Percentiles rank a stretch among this genome's conserved stretches.
phyloP scores from a whole-genome alignment of 139 green algal genomes.

The Tetraselmis chui region DNA sequence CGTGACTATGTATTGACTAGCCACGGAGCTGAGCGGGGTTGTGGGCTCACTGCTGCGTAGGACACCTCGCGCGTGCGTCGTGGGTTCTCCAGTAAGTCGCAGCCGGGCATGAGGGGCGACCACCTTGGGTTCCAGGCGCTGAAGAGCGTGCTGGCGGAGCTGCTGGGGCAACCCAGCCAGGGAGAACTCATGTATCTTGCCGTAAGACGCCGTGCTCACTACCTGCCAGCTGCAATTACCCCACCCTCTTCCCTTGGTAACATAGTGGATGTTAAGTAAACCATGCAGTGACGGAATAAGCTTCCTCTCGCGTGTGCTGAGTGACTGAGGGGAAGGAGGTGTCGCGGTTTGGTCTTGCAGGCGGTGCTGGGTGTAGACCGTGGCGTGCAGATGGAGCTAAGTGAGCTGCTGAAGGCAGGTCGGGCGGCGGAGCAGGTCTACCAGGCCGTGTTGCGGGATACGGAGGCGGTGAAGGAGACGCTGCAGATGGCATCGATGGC shows the following conservation, averaged over 20 bases:
- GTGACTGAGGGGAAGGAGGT: too few relatives aligned
- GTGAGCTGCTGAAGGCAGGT: not conserved
- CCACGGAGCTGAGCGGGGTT: too few relatives aligned
- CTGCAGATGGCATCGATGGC: not conserved
- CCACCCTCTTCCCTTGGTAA: too few relatives aligned
- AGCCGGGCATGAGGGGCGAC: not conserved
- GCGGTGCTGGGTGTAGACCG: not conserved
- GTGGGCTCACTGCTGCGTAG: too few relatives aligned
- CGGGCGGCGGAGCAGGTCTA: not conserved
- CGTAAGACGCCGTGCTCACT: not conserved
- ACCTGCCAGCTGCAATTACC: not conserved
- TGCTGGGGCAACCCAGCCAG: not conserved
- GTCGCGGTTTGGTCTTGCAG: too few relatives aligned
- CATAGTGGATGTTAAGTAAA: too few relatives aligned
- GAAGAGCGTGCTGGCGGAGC: not conserved
- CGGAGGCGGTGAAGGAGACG: not conserved
- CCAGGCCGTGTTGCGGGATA: not conserved
- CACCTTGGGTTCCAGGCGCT: not conserved
- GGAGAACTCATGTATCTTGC: not conserved
- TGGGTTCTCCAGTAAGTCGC: not conserved
- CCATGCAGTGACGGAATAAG: too few relatives aligned
- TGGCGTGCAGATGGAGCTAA: not conserved
- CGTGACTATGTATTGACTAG: too few relatives aligned
- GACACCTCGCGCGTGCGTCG: too few relatives aligned
- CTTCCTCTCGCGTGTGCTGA: too few relatives aligned